These are phyloP conservation scores for Metarhizium sp. DNA, from an alignment of 2,329 filamentous ascomycete genomes.

Conservation along the genomic window DNA sequence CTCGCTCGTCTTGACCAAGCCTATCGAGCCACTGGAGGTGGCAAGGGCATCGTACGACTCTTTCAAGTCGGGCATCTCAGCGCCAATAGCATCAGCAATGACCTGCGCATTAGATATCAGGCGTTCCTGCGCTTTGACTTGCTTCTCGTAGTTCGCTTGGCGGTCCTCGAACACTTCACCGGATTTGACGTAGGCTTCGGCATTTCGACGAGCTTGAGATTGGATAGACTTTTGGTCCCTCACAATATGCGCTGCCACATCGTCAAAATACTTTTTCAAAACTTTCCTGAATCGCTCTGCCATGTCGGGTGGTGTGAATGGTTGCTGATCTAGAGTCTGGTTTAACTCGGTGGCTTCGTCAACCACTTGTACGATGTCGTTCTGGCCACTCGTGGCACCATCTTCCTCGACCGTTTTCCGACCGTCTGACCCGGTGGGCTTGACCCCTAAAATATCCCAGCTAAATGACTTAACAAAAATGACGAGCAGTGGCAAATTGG, in stretches of 20 bases:
- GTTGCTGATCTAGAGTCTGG: conserved; percentile 53
- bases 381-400: conserved; percentile 47
- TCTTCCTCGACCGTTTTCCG: conserved; percentile 79
- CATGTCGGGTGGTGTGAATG: conserved; percentile 62
- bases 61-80: conserved; percentile 88
- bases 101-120: conserved; percentile 84
- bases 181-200: conserved; percentile 96
- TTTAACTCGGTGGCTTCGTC: conserved; percentile 36
- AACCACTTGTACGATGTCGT: conserved; percentile 32
- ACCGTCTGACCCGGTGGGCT: conserved; percentile 60
- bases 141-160: conserved; percentile 91
- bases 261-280: conserved; percentile 80
- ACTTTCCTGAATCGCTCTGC: conserved; percentile 83
- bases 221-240: conserved; percentile 88
- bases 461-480: conserved; percentile 93
- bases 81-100: conserved; percentile 76
- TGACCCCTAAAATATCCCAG: conserved; percentile 88
- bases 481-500: conserved; percentile 83
- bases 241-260: conserved; percentile 79
- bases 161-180: conserved; percentile 97
- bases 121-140: conserved; percentile 84
- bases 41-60: conserved; percentile 66
- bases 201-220: conserved; percentile 84
- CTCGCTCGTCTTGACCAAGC: conserved; percentile 86
- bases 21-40: conserved; percentile 67